Base-by-base conservation (phyloP, 1,284 basidiomycete species). In the Apiotrichum mycotoxinovorans region DNA sequence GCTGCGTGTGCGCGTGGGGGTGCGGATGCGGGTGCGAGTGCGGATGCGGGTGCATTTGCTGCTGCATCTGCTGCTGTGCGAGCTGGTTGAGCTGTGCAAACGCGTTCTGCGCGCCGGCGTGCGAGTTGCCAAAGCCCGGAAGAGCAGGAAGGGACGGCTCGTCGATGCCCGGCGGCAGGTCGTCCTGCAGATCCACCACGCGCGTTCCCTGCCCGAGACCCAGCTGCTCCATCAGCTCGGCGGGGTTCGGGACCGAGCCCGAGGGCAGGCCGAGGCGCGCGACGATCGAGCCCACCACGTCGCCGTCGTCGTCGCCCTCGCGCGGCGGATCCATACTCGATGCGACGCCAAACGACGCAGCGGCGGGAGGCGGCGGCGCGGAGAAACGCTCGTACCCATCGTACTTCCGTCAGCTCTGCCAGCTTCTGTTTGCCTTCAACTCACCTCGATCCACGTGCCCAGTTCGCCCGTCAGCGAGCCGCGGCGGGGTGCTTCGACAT, bases 311-410 rank as follows among this genome's bases (percentile, higher is more conserved):
- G 20, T 70, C 69, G 15, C 61, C 64, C 27, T 72, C 69, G 10
- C 69, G 69, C 42, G 74, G 70, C 1, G 73, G 74, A 53, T 79
- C 77, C 72, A 79, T 77, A 17, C 61, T 64, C 0, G 72, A 68
- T 3, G 63, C 68, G 5, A 67, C 70, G 17, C 73, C 72, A 34
- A 70, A 70, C 8, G 71, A 73, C 10, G 68, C 73, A 2, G 67
- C 57, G 3, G 70, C 67, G 1, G 69, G 64, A 5, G 77, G 77
- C 8, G 77, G 76, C 1, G 74, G 70, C 5, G 71, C 63, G 2
- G 72, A 75, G 56, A 79, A 79, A 3, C 71, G 74, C 57, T 79
- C 77, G 58, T 78, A 79, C 1, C 77, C 77, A 57, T 79, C 77
- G 51, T 74, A 76, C 69, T 78, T 48, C 1, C 25, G 37, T 52